A percentile compares a stretch with the other conserved stretches of the same genome.
phyloP scores from a whole-genome alignment of 2,329 filamentous ascomycete species.

The Fusarium beomiforme region DNA sequence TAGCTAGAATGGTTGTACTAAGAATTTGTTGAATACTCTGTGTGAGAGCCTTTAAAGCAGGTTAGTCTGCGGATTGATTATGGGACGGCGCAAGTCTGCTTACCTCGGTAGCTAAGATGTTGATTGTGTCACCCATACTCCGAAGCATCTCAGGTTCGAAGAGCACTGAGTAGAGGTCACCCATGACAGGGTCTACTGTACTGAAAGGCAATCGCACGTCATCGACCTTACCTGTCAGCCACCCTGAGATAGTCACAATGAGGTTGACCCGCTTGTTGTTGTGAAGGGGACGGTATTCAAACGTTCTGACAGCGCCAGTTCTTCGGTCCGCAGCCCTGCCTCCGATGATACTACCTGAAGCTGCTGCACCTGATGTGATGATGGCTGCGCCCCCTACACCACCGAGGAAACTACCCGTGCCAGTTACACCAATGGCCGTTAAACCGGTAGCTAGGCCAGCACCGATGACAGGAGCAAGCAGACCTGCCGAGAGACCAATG shows the following conservation, averaged over 20 bases:
- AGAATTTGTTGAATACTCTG: slow-evolving; percentile 96
- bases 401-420: slow-evolving; percentile 88
- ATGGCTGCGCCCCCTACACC: slow-evolving; percentile 93
- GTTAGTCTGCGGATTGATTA: neutral
- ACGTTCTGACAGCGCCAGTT: slow-evolving; percentile 92
- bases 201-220: slow-evolving; percentile 95
- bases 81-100: slow-evolving; percentile 46
- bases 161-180: slow-evolving; percentile 93
- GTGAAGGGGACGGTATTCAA: slow-evolving; percentile 94
- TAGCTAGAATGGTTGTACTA: slow-evolving; percentile 86
- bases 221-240: slow-evolving; percentile 98
- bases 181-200: slow-evolving; percentile 97
- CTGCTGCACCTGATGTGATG: slow-evolving; percentile 88
- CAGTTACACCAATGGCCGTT: slow-evolving; percentile 91
- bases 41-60: slow-evolving; percentile 76
- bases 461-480: slow-evolving; percentile 93
- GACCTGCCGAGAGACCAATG: slow-evolving; percentile 91
- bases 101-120: slow-evolving; percentile 96
- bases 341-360: slow-evolving; percentile 88
- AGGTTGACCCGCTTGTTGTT: slow-evolving; percentile 98
- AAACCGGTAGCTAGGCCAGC: slow-evolving; percentile 94
- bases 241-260: slow-evolving; percentile 93
- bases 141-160: slow-evolving; percentile 99
- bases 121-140: slow-evolving; percentile 98
- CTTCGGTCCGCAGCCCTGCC: slow-evolving; percentile 85